phyloP scores from a whole-genome alignment of 768 basidiomycete species.

The Rhodosporidiobolus sp. region DNA sequence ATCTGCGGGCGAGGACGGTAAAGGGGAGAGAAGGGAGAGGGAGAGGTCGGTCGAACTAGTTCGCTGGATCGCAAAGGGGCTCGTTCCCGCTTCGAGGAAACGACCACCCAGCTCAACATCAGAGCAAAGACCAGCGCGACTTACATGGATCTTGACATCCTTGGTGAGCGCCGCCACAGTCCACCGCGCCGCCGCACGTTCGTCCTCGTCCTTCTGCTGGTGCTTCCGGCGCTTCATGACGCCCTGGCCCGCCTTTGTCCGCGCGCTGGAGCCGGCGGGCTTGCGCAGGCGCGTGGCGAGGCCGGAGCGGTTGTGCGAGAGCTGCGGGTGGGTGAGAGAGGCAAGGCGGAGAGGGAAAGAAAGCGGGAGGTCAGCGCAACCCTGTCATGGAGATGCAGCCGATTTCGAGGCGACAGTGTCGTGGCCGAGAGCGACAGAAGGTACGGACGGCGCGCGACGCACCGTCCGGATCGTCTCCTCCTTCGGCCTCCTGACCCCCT shows the following conservation, averaged over 20 bases:
- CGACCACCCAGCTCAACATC: too few relatives aligned
- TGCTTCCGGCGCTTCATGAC: neutral
- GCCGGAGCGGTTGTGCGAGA: conserved; percentile 19
- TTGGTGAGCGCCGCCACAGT: conserved; percentile 8
- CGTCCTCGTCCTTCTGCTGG: conserved; percentile 4
- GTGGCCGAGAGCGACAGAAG: neutral
- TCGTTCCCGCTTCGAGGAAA: too few relatives aligned
- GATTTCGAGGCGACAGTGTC: too few relatives aligned
- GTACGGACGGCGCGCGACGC: neutral
- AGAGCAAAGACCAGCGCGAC: neutral
- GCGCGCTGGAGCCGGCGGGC: neutral
- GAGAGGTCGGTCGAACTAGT: too few relatives aligned
- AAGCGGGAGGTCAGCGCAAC: too few relatives aligned
- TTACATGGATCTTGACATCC: conserved; percentile 25
- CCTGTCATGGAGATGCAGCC: too few relatives aligned
- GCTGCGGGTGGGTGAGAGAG: neutral
- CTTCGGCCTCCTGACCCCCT: neutral
- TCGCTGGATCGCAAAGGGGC: too few relatives aligned
- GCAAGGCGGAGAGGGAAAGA: neutral
- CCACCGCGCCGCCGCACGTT: conserved; percentile 17
- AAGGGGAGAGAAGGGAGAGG: too few relatives aligned
- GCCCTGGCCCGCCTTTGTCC: neutral
- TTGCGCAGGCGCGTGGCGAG: neutral
- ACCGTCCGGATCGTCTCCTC: conserved; percentile 9
- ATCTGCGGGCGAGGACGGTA: conserved; percentile 42